Conservation (phyloP, 108 stramenopile genomes). For the Hondaea fermentalgiana region DNA sequence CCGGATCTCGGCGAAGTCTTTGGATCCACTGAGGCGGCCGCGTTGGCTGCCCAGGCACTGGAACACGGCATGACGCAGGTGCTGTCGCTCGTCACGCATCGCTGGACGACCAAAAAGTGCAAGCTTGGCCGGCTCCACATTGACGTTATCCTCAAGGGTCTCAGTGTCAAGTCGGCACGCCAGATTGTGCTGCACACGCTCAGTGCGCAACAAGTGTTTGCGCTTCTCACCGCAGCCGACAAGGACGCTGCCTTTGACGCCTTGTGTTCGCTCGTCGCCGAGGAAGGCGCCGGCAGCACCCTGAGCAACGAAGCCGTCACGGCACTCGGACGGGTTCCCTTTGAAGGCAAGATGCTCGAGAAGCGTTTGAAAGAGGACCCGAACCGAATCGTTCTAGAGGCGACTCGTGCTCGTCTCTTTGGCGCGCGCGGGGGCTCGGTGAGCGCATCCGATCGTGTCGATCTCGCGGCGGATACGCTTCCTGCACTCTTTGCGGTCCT, state of each 20-base stretch:
- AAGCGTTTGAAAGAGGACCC: not conserved
- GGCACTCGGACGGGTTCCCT: not conserved
- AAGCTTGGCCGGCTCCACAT: not conserved
- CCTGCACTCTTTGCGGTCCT: not conserved
- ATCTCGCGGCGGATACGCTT: not conserved
- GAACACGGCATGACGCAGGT: not conserved
- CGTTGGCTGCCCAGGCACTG: not conserved
- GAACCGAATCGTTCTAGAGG: not conserved
- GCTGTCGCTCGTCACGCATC: not conserved
- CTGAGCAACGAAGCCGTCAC: constrained; percentile 7
- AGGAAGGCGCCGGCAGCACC: not conserved
- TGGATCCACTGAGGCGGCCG: not conserved
- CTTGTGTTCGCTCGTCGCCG: not conserved
- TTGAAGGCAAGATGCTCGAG: not conserved
- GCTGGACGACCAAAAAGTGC: not conserved
- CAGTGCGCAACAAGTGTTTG: not conserved
- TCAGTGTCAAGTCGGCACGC: not conserved
- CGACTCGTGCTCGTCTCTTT: not conserved
- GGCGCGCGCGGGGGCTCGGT: not conserved
- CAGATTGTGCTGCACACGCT: not conserved
- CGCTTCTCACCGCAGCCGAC: not conserved
- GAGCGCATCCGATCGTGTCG: not conserved
- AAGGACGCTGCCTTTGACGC: not conserved
- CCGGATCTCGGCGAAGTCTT: not conserved
- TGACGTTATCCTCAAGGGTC: not conserved